phyloP scores from a whole-genome alignment of 441 rosid genomes.

The California macrophylla region DNA sequence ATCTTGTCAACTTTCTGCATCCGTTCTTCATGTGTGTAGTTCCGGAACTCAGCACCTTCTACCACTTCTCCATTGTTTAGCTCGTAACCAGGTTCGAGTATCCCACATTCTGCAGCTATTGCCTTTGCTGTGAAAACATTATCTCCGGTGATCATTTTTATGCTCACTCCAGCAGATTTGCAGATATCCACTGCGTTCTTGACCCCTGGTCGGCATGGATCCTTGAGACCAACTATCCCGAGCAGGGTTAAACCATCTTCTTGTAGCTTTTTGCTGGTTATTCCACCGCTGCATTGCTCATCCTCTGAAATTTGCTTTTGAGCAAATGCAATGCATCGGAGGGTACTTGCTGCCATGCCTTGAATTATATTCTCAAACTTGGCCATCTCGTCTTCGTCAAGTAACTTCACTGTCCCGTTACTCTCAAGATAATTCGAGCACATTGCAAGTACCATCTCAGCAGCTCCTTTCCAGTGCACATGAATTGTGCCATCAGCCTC shows the following conservation, averaged over 20 bases:
- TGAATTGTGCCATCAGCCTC: conserved; percentile 33
- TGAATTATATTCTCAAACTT: conserved; percentile 41
- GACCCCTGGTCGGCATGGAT: conserved; percentile 58
- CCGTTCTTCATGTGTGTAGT: conserved; percentile 31
- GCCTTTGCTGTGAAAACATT: conserved; percentile 79
- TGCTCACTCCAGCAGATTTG: conserved; percentile 45
- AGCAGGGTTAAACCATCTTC: conserved; percentile 42
- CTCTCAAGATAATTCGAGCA: conserved; percentile 48
- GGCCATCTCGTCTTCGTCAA: conserved; percentile 26
- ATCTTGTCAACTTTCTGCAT: conserved; percentile 47
- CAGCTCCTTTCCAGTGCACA: conserved; percentile 83
- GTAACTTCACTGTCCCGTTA: conserved; percentile 26
- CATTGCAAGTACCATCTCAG: conserved; percentile 61
- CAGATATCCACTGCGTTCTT: conserved; percentile 50
- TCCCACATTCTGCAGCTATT: conserved; percentile 66
- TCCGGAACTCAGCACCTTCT: conserved; percentile 52
- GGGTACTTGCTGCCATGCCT: conserved; percentile 61
- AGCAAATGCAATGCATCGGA: conserved; percentile 78
- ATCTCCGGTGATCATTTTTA: conserved; percentile 87
- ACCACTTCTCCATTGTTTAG: conserved; percentile 31
- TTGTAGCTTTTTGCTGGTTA: conserved; percentile 22
- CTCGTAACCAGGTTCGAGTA: conserved; percentile 28
- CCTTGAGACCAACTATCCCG: conserved; percentile 65
- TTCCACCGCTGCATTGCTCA: conserved; percentile 29
- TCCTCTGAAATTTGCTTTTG: conserved; percentile 26